Base-by-base conservation (phyloP, 441 rosid genomes). In the Dalechampia spathulata region DNA sequence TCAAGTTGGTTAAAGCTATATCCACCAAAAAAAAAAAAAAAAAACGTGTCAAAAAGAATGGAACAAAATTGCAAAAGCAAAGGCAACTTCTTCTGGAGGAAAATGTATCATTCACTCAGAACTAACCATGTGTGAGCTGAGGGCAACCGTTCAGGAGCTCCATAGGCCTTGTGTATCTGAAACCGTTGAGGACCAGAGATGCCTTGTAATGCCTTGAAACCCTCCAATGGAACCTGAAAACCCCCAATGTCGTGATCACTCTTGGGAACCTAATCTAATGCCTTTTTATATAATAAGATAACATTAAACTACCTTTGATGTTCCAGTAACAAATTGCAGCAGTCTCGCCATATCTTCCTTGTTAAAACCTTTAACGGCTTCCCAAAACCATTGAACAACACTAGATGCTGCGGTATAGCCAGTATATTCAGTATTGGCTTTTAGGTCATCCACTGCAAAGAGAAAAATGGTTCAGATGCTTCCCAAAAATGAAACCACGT, bases 301-400 rank as follows among this genome's bases (percentile, higher is more conserved):
- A n/a, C n/a, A n/a, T n/a, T n/a, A n/a, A n/a, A n/a, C n/a, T 78
- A 91, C 98, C 93, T 91, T 91, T 6, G 98, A 91, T 60, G 98
- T 91, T 70, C 98, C 98, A 1, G 95, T 91, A 46, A 91, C 98
- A 67, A 91, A 91, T 77, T 91, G 98, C 60, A 88, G 78, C 60
- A 91, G 86, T 40, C 96, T 87, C 40, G 95, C 98, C 71, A 82
- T 86, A 69, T 88, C 98, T 74, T 91, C 98, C 80, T 91, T 86
- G 81, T 91, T 91, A 67, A 91, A 81, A 58, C 85, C 93, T 58
- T 88, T 93, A 66, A 75, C 98, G 47, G 81, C 96, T 76, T 91
- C 98, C 98, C 98, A 91, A 76, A 91, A 91, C 96, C 96, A 88
- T 68, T 86, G 98, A 63, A 88, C 81, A 50, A 83, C 78, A 20